Evolutionary conservation across 169 alveolate species (phyloP), one percentile per base, ranked within the genome.

Genomic region (Cryptosporidium canis): DNA sequence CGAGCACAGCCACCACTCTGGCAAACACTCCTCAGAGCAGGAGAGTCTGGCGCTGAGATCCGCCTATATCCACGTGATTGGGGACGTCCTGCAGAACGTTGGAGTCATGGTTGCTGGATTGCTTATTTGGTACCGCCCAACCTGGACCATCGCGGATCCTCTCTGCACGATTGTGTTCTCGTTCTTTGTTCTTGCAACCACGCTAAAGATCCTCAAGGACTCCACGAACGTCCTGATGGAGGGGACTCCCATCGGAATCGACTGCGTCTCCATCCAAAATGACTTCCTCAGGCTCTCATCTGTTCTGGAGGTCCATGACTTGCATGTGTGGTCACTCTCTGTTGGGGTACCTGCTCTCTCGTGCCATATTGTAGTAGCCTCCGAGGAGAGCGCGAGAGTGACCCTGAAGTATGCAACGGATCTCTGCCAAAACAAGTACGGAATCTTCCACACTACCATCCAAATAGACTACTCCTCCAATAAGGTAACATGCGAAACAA

Each of bases 291-390:
- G 87, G 3, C 90, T 97, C 39, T 92, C 95, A 39, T 96, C 97
- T 18, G 99, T 97, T 41, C 83, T 83, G 35, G 98, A 96, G 58
- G 94, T 97, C 43, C 99, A 97, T 87, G 99, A 97, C 85, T 93
- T 97, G 55, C 99, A 97, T 92, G 96, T 96, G n/a, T 97, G 99
- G 99, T 94, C 98, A 31, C 90, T 97, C 18, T 92, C 97, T 27
- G 92, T 95, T 41, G 99, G 99, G 16, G 95, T 95, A 68, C 96
- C 96, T 16, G 94, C 98, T 27, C 85, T 97, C 67, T 95, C 97
- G 65, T 94, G 96, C 41, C 99, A 97, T 87, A 92, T 97, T n/a
- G 95, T 92, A 56, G 94, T 95, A 63, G 92, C 93, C 35, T 93
- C 92, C 41, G 92, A 94, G 9, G 83, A 45, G 21, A 51, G 63